Base-by-base conservation (phyloP, 768 basidiomycete species). In the Lactarius deliciosus region DNA sequence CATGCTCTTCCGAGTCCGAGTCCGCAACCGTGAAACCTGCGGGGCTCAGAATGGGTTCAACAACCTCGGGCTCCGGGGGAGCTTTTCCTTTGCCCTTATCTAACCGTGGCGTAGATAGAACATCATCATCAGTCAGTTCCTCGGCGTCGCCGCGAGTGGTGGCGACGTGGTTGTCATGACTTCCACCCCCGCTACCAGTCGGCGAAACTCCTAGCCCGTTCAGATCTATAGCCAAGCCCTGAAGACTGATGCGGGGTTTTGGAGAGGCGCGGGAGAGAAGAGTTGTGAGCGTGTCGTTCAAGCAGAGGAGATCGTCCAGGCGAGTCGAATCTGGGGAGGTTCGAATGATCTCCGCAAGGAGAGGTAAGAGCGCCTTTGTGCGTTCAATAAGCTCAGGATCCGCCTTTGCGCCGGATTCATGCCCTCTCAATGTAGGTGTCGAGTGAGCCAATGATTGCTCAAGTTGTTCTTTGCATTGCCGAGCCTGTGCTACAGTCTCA, bases 51-150 rank as follows among this genome's bases (percentile, higher is more conserved):
- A 91, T 85, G 75, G 85, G 86, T 77, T 91, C 89, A 2, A 78
- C 84, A 57, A 85, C 81, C 76, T 88, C 84, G 1, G 89, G 84
- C 72, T 88, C 84, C 0, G 88, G 85, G 71, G 86, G 81, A 32
- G 90, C 90, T 60, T 83, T 83, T 25, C 81, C 86, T 76, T 93
- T 93, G 63, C 91, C 92, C 74, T 93, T 94, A 75, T 93, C 90
- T 18, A 88, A 73, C 57, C 82, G 82, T 0, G 90, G 89, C 22
- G 88, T 90, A 50, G 82, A 78, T 16, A 81, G 83, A 25, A 69
- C 66, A 1, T 77, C 77, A 25, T 79, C 79, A 11, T 74, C 74
- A 18, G 58, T 70, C 3, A 64, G 65, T 30, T 67, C 63, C 13
- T 60, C 64, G 0, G 61, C 47, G 34, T 60, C 71, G 10, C 40